phyloP scores from a whole-genome alignment of 1,284 basidiomycete species.

The Malassezia equina region DNA sequence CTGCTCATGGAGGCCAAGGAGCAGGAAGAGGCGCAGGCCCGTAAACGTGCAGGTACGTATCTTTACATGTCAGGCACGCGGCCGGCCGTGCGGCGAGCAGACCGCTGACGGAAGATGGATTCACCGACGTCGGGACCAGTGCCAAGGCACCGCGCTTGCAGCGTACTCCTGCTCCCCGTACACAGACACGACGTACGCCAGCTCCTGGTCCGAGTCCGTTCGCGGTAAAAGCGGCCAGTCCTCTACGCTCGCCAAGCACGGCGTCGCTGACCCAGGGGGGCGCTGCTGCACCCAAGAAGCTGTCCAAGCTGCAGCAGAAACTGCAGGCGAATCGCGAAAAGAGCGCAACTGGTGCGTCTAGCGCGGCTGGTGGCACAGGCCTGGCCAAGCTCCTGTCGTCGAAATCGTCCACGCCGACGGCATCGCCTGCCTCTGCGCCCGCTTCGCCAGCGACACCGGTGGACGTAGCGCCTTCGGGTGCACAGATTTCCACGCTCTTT shows the following conservation, averaged over 20 bases:
- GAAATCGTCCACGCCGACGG: not conserved
- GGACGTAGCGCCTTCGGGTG: conserved; percentile 9
- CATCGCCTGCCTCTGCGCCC: not conserved
- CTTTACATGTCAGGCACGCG: not conserved
- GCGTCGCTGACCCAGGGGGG: conserved; percentile 49
- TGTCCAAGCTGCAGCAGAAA: conserved; percentile 54
- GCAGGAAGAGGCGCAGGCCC: conserved; percentile 8
- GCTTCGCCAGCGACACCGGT: not conserved
- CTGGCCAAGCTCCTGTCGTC: not conserved
- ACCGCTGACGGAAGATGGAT: not conserved
- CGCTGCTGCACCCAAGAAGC: conserved; percentile 49
- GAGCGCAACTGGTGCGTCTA: not conserved
- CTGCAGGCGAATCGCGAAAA: conserved; percentile 37
- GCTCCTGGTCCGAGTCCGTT: not conserved
- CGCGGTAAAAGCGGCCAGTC: not conserved
- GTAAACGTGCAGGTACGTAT: conserved; percentile 16
- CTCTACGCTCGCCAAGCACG: not conserved
- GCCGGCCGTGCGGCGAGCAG: not conserved
- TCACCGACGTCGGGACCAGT: not conserved
- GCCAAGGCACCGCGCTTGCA: not conserved
- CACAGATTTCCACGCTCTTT: conserved; percentile 26
- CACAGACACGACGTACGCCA: no score
- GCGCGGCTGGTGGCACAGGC: not conserved
- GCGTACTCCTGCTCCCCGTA: no score
- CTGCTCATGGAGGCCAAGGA: conserved; percentile 53